A percentile compares a stretch with the other conserved stretches of the same genome.
Evolutionary conservation across 768 basidiomycete genomes (phyloP).

Genomic region (Exidia glandulosa): DNA sequence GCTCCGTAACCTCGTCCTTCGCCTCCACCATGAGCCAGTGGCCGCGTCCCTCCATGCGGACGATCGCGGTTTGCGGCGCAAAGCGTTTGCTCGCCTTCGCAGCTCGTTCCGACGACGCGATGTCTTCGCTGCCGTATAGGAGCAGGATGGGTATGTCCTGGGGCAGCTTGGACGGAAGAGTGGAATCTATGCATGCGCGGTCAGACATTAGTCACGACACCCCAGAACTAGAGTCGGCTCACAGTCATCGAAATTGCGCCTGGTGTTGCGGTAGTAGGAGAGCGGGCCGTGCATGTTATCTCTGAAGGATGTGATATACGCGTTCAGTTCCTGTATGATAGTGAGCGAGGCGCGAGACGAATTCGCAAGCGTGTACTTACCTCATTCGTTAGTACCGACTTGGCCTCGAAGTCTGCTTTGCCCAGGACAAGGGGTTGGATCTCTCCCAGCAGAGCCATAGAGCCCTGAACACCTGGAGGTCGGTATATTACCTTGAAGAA

Average conservation of each 20-base stretch:
- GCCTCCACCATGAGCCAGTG: slow-evolving; percentile 66
- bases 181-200: not conserved
- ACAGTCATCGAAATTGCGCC: slow-evolving; percentile 58
- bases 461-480: not conserved
- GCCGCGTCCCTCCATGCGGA: slow-evolving; percentile 43
- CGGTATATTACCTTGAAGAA: not conserved
- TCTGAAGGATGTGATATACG: slow-evolving; percentile 35
- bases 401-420: not conserved
- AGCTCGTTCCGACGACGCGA: slow-evolving; percentile 27
- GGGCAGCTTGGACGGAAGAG: slow-evolving; percentile 31
- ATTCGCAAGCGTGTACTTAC: not conserved
- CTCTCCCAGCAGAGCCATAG: not conserved
- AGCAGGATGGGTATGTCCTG: slow-evolving; percentile 47
- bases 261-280: slow-evolving; percentile 64
- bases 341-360: slow-evolving; percentile 5
- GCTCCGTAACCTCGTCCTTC: slow-evolving; percentile 40
- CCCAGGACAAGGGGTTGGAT: not conserved
- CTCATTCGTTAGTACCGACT: not conserved
- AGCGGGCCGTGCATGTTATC: slow-evolving; percentile 55
- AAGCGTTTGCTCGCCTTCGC: slow-evolving; percentile 35
- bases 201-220: not conserved
- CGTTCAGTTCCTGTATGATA: slow-evolving; percentile 39
- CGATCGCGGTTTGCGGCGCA: slow-evolving; percentile 37
- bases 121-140: slow-evolving; percentile 48
- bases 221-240: not conserved